These are phyloP conservation scores for Nasturtium officinale DNA, from an alignment of 345 rosid species.

Conservation along the genomic window DNA sequence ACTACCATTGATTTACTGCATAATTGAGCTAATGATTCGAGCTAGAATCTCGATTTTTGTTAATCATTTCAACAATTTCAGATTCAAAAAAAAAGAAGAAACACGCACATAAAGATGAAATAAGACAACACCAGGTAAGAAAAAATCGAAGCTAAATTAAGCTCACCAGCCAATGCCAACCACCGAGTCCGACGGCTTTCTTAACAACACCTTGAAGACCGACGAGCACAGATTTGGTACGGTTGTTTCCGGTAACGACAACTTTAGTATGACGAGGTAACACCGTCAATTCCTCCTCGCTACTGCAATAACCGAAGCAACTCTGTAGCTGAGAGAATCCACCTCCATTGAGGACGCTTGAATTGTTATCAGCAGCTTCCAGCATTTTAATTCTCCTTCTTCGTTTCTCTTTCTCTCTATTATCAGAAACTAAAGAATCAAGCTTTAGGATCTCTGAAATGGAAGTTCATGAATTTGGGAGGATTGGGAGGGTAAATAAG, in stretches of 20 bases:
- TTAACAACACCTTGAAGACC: constrained; percentile 96
- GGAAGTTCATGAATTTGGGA: constrained; percentile 61
- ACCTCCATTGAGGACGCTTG: constrained; percentile 60
- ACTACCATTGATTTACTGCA: constrained; percentile 22
- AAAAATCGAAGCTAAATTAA: background rate
- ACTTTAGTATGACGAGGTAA: constrained; percentile 96
- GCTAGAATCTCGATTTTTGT: background rate
- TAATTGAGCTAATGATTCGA: constrained; percentile 22
- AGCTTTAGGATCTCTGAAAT: constrained; percentile 32
- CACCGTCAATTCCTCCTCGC: constrained; percentile 91
- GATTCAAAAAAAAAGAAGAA: background rate
- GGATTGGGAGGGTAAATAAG: constrained; percentile 38
- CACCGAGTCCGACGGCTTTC: constrained; percentile 96
- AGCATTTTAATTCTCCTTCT: constrained; percentile 48
- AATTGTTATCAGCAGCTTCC: constrained; percentile 71
- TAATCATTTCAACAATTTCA: background rate
- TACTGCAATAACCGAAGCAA: constrained; percentile 60
- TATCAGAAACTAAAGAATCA: constrained; percentile 20
- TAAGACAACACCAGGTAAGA: constrained; percentile 20
- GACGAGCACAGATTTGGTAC: constrained; percentile 96
- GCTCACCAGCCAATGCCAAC: constrained; percentile 98
- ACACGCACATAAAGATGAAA: background rate
- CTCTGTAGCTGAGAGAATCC: constrained; percentile 50
- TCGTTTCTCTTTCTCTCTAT: background rate
- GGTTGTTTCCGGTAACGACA: constrained; percentile 91